These are phyloP conservation scores for Aeminium ludgeri DNA, from an alignment of 495 filamentous ascomycete species.

Conservation along the genomic window DNA sequence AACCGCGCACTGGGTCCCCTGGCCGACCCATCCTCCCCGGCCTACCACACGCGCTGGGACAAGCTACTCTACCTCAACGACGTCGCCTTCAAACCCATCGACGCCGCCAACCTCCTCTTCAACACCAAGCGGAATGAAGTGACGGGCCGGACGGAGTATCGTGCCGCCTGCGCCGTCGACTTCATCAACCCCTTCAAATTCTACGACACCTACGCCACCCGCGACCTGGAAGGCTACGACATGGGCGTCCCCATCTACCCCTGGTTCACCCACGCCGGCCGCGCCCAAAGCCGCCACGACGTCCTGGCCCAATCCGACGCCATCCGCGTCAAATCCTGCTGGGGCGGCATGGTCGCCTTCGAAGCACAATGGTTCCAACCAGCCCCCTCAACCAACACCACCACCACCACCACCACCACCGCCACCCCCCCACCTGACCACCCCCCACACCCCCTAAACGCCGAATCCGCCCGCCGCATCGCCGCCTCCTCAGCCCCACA, in stretches of 20 bases:
- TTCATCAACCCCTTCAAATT: conserved; percentile 62
- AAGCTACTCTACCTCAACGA: conserved; percentile 66
- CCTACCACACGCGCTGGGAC: conserved; percentile 32
- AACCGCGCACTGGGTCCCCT: conserved; percentile 58
- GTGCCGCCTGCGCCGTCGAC: conserved; percentile 68
- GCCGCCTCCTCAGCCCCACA: too few species aligned
- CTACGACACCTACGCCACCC: conserved; percentile 66
- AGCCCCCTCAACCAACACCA: too few species aligned
- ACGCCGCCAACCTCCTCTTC: conserved; percentile 56
- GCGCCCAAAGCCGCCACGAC: conserved; percentile 38
- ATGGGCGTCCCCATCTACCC: conserved; percentile 59
- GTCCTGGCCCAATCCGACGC: conserved; percentile 47
- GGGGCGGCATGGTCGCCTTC: conserved; percentile 70
- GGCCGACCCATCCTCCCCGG: conserved; percentile 26
- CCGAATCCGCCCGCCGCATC: too few species aligned
- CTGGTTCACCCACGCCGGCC: conserved; percentile 47
- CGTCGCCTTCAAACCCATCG: conserved; percentile 51
- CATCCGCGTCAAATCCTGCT: conserved; percentile 60
- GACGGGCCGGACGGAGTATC: conserved; percentile 43
- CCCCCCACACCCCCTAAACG: too few species aligned
- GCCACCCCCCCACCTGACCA: too few species aligned
- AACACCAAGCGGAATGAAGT: conserved; percentile 44
- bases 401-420: too few species aligned
- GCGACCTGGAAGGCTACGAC: conserved; percentile 55
- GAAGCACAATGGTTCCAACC: conserved; percentile 48